These are phyloP conservation scores for Cetradonia linearis DNA, from an alignment of 495 filamentous ascomycete species.

Conservation along the genomic window DNA sequence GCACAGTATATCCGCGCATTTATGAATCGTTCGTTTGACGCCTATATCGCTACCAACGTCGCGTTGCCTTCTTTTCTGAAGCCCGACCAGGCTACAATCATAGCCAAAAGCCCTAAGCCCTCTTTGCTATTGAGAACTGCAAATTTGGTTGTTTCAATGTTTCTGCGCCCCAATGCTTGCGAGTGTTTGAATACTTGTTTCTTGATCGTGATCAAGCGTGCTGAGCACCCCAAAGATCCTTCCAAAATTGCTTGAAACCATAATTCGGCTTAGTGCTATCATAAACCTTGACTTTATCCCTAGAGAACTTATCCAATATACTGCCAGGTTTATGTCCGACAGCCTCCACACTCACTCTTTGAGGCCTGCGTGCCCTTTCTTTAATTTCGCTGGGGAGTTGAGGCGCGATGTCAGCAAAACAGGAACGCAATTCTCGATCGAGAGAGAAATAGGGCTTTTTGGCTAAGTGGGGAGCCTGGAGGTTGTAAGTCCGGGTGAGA, in stretches of 20 bases:
- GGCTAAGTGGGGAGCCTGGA: conserved; percentile 82
- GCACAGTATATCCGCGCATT: neutral
- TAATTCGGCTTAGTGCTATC: conserved; percentile 66
- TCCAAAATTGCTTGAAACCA: conserved; percentile 81
- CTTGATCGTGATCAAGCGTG: neutral
- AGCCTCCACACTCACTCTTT: conserved; percentile 31
- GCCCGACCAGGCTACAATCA: neutral
- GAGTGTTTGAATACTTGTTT: neutral
- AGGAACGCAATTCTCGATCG: conserved; percentile 67
- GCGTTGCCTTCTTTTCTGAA: neutral
- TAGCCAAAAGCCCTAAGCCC: neutral
- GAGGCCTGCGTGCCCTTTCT: conserved; percentile 50
- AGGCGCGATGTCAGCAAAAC: conserved; percentile 80
- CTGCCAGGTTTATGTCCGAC: conserved; percentile 32
- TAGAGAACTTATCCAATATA: conserved; percentile 43
- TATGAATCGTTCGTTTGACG: neutral
- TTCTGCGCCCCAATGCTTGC: neutral
- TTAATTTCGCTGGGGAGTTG: conserved; percentile 58
- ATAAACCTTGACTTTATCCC: conserved; percentile 48
- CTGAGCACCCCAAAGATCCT: conserved; percentile 54
- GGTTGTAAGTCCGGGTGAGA: conserved; percentile 81
- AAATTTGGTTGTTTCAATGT: neutral
- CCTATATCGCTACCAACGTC: neutral
- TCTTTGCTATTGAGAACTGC: neutral
- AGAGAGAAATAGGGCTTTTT: conserved; percentile 89